phyloP scores from a whole-genome alignment of 1,284 basidiomycete species.

The Malassezia caprae region DNA sequence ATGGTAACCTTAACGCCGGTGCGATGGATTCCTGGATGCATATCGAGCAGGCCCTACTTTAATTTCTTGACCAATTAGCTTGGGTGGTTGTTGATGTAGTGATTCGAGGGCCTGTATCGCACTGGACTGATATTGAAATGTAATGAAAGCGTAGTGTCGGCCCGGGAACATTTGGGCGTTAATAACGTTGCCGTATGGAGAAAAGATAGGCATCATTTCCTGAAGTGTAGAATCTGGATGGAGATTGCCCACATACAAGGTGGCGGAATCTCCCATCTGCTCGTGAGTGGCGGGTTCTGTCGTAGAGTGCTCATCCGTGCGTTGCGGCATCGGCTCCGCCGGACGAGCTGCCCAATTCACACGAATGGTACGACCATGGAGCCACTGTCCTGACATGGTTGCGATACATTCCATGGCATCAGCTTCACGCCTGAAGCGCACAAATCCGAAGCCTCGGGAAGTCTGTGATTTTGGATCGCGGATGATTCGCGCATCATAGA shows the following conservation, averaged over 20 bases:
- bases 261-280: constrained; percentile 71
- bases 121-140: not conserved
- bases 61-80: not conserved
- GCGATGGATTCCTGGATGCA: not conserved
- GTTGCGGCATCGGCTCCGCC: constrained; percentile 30
- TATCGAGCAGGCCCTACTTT: constrained; percentile 10
- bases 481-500: constrained; percentile 97
- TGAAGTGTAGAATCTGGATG: constrained; percentile 89
- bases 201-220: constrained; percentile 90
- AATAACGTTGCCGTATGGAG: constrained; percentile 80
- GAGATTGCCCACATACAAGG: constrained; percentile 95
- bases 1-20: not conserved
- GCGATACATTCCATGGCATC: constrained; percentile 96
- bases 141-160: constrained; percentile 11
- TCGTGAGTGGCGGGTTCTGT: constrained; percentile 14
- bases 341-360: constrained; percentile 94
- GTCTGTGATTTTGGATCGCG: constrained; percentile 99
- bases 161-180: constrained; percentile 1
- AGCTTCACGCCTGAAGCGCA: constrained; percentile 86
- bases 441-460: constrained; percentile 84
- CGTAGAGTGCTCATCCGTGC: constrained; percentile 51
- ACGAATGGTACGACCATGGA: constrained; percentile 89
- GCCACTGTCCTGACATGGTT: constrained; percentile 98
- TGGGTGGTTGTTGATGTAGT: not conserved
- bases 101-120: constrained; percentile 2